phyloP scores from a whole-genome alignment of 2,329 filamentous ascomycete species.

The Cercospora nicotianae region DNA sequence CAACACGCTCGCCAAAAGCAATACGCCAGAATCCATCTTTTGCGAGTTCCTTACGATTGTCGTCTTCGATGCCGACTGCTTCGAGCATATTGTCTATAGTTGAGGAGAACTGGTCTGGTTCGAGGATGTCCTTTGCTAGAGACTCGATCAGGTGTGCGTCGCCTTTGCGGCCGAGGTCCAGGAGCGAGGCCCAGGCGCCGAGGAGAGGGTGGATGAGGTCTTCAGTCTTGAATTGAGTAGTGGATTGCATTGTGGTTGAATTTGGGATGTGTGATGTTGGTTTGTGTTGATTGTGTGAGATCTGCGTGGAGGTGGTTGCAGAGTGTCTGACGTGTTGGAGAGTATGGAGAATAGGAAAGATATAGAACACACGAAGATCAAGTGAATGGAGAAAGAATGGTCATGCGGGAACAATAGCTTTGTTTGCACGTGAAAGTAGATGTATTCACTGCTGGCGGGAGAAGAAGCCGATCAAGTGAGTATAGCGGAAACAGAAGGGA shows the following conservation, averaged over 20 bases:
- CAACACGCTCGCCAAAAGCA: not conserved
- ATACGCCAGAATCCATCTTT: not conserved
- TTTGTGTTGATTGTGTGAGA: not conserved
- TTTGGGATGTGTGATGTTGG: not conserved
- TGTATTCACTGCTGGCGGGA: not conserved
- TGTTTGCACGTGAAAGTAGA: not conserved
- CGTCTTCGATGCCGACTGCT: not conserved
- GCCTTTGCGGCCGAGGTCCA: conserved; percentile 3
- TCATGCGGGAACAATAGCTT: not conserved
- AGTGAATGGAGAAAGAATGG: not conserved
- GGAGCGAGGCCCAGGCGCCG: not conserved
- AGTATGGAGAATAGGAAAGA: no score
- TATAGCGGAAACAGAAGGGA: not conserved
- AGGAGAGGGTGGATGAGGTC: not conserved
- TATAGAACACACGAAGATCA: no score
- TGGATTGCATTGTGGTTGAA: not conserved
- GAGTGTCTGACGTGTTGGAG: no score
- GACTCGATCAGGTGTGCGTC: conserved; percentile 1
- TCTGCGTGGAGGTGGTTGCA: not conserved
- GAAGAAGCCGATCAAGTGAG: not conserved
- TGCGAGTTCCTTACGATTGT: not conserved
- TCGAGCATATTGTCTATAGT: conserved; percentile 1
- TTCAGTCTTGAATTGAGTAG: not conserved
- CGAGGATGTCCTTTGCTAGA: not conserved
- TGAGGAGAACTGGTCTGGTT: not conserved